Base-by-base conservation (phyloP, 2,329 filamentous ascomycete genomes). In the Ceratocystis harringtonii region DNA sequence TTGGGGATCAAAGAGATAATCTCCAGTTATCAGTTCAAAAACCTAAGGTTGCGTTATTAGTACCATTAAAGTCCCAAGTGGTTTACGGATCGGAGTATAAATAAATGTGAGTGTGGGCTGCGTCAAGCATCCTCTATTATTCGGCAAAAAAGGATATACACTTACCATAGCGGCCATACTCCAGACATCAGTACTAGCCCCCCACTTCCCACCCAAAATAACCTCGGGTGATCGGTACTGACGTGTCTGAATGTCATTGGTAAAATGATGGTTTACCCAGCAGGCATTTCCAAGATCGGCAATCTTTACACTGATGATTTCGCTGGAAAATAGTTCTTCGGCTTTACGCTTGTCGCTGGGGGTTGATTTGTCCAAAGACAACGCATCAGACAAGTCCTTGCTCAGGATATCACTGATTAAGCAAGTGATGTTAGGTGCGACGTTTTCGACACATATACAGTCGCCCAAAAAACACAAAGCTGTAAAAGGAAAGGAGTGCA, bases 211-310 rank as follows among this genome's bases (percentile, higher is more conserved):
- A 48, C 94, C 94, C 22, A 99, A 79, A 68, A 99, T 97, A 66
- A 99, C 94, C 76, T 99, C 94, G 1, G 94, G 94, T 1, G 94
- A 97, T 66, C 94, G 83, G 76, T 99, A 99, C 76, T 99, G 94
- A 72, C 94, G 83, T 7, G 94, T 99, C 75, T 99, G 94, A 72
- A 99, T 99, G 74, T 99, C 94, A 74, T 99, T 96, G 73, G 94
- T 99, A 77, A 99, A 99, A 76, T 99, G 94, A 74, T 99, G 94
- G 69, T 91, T 91, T 32, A 96, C 92, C 94, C 94, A 99, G 78
- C 94, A 99, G 22, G 94, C 94, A 74, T 99, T 99, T 68, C 94
- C 94, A 65, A 99, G 80, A 79, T 99, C 94, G 52, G 94, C 94
- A 78, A 99, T 99, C 79, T 99, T 99, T 75, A 99, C 94, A 43